Conservation (phyloP, 345 rosid genomes). For the Bruguiera sexangula region DNA sequence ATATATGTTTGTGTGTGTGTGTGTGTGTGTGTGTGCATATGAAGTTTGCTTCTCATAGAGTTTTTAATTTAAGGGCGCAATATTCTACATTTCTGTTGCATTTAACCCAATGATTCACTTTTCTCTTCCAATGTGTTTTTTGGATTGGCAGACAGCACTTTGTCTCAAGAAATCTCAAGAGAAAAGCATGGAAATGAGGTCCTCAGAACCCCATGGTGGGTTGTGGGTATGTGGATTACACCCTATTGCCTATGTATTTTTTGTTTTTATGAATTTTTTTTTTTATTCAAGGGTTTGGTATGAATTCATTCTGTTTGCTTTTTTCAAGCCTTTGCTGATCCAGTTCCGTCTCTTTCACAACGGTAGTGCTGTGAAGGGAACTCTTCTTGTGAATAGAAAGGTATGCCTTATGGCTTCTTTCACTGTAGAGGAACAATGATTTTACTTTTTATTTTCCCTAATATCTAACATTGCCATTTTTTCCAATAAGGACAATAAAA, state of each 20-base stretch:
- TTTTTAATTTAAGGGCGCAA: neutral
- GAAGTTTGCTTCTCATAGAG: neutral
- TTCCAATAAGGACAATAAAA: no score
- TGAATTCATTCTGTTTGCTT: conserved; percentile 2
- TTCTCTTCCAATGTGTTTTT: neutral
- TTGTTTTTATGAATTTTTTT: neutral
- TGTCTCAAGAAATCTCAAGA: conserved; percentile 11
- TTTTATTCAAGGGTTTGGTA: neutral
- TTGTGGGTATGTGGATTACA: conserved; percentile 34
- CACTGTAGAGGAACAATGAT: neutral
- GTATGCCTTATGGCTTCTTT: conserved; percentile 29
- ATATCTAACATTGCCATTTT: neutral
- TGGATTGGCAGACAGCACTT: conserved; percentile 6
- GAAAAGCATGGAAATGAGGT: conserved; percentile 8
- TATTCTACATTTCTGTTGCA: neutral
- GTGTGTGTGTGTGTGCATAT: no score
- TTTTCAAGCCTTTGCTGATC: conserved; percentile 67
- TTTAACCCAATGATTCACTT: neutral
- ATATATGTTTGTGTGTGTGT: no score
- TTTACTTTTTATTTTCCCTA: neutral
- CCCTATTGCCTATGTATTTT: neutral
- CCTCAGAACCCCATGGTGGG: conserved; percentile 18
- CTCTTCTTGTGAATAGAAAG: conserved; percentile 63
- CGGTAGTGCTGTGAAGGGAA: conserved; percentile 77
- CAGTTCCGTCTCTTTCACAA: conserved; percentile 68